Percentiles rank a stretch among this genome's conserved stretches.
phyloP scores from a whole-genome alignment of 2,329 filamentous ascomycete genomes.

The Curvularia verruculosa region DNA sequence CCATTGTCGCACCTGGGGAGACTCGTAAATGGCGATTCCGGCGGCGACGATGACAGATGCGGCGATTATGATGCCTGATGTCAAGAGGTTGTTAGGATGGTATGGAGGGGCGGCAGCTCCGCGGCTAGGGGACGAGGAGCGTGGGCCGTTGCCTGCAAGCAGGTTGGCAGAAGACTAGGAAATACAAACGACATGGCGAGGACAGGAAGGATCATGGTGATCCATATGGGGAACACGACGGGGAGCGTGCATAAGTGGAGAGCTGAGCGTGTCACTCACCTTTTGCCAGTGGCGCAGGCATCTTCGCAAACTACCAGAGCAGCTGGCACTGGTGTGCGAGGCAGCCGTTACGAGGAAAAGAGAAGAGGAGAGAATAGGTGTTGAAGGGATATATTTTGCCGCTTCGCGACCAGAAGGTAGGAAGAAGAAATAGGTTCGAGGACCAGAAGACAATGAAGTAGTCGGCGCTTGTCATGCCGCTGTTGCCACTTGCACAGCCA shows the following conservation, averaged over 20 bases:
- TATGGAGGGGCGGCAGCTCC: constrained; percentile 16
- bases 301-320: constrained; percentile 14
- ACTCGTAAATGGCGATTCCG: constrained; percentile 68
- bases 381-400: not conserved
- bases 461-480: constrained; percentile 3
- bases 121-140: constrained; percentile 20
- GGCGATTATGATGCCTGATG: constrained; percentile 66
- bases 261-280: constrained; percentile 35
- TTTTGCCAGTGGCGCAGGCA: constrained; percentile 52
- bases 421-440: constrained; percentile 7
- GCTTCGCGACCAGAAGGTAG: not conserved
- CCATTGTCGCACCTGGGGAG: constrained; percentile 68
- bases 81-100: constrained; percentile 37
- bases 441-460: not conserved
- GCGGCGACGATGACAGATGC: constrained; percentile 67
- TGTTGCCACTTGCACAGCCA: constrained; percentile 17
- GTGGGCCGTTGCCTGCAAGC: constrained; percentile 39
- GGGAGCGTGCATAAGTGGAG: constrained; percentile 32
- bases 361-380: not conserved
- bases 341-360: not conserved
- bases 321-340: not conserved
- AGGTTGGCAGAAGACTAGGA: constrained; percentile 33
- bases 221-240: constrained; percentile 27
- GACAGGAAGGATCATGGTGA: not conserved
- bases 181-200: not conserved